Evolutionary conservation across 2,329 filamentous ascomycete species (phyloP), one percentile per base, ranked within the genome.

Genomic region (Fusarium metavorans): DNA sequence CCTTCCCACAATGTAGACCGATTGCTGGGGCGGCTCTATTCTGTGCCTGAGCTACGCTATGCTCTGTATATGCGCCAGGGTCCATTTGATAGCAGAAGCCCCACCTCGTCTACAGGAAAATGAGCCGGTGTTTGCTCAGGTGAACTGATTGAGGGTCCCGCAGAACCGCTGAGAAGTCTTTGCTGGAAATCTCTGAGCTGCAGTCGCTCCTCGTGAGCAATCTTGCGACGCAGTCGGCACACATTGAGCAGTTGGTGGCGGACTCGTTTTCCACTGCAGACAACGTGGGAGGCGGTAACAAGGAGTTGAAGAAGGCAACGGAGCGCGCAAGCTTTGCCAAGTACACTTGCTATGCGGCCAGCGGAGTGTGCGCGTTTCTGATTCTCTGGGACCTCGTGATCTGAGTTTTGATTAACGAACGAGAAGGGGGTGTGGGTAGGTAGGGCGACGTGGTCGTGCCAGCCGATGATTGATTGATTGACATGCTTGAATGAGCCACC

Each of bases 101-200:
- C 57, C 58, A 64, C 60, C 56, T 68, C 39, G 63, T 61, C 35
- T 41, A 63, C 39, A 65, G 52, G 48, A 67, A 56, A 50, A 43
- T 23, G 41, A 39, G 32, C 14, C 23, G 34, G 39, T 43, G 25
- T 63, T 32, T 58, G 41, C 30, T 61, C n/a, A 74, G 37, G 63
- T 66, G 43, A 70, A 62, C 75, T 77, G 57, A 77, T 32, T 50
- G 32, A 45, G 54, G 35, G 25, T 30, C 68, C 79, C 41, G 66
- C 32, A 97, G 94, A 79, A 93, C 93, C 30, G 95, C 95, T 0
- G 95, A 99, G 82, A 94, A 94, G 81, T 98, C 95, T 1, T 88
- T 99, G 7, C 83, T 97, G 5, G 97, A 99, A 82, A 98, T 99
- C 73, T 93, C 95, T 9, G 95, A 97, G 80, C 87, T 99, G 61